These are phyloP conservation scores for Euphorbia celastroides DNA, from an alignment of 441 rosid genomes.

Conservation along the genomic window DNA sequence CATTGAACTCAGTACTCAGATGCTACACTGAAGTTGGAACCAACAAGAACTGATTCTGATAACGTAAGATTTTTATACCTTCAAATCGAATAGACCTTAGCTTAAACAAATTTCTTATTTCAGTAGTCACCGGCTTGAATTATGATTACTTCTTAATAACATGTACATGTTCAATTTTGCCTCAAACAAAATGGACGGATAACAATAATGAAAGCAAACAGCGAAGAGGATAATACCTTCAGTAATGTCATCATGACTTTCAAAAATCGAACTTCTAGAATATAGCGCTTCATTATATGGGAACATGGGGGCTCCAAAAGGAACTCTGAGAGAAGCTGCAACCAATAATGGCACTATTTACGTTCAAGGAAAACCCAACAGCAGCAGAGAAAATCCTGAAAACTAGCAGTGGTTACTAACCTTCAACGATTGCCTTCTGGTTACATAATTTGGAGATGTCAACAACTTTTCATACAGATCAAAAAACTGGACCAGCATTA, in stretches of 20 bases:
- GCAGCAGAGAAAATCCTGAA: slow-evolving; percentile 11
- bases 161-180: neutral
- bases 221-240: slow-evolving; percentile 40
- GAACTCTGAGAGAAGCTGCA: slow-evolving; percentile 88
- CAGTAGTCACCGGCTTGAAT: neutral
- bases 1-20: too few relatives aligned
- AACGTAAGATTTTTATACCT: neutral
- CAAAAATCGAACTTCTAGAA: slow-evolving; percentile 76
- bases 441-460: slow-evolving; percentile 87
- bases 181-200: slow-evolving; percentile 12
- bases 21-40: neutral
- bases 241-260: slow-evolving; percentile 89
- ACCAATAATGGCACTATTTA: slow-evolving; percentile 24
- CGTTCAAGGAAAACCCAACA: slow-evolving; percentile 11
- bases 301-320: slow-evolving; percentile 82
- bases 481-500: slow-evolving; percentile 68
- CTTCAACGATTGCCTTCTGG: slow-evolving; percentile 95
- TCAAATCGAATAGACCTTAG: neutral
- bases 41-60: neutral
- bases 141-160: slow-evolving; percentile 2
- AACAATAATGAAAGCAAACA: slow-evolving; percentile 6
- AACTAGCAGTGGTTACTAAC: slow-evolving; percentile 37
- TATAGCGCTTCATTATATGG: slow-evolving; percentile 84
- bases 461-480: slow-evolving; percentile 67
- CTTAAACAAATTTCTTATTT: neutral